Conservation (phyloP, 106 monocot species). For the Triglochin maritima region DNA sequence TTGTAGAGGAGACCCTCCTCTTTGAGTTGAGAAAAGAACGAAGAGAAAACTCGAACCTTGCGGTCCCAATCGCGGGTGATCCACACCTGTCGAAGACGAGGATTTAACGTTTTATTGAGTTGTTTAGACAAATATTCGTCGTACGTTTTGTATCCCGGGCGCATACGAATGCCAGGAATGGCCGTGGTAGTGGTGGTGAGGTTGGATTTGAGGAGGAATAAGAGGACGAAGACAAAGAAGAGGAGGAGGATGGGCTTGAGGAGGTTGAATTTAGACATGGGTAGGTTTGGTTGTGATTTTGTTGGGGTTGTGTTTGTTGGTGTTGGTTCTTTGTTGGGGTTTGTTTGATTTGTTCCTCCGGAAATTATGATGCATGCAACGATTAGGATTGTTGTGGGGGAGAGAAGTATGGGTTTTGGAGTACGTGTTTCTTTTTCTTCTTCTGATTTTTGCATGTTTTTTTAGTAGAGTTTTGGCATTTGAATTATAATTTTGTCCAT, state of each 20-base stretch:
- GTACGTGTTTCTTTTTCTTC: no score
- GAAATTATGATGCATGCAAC: no score
- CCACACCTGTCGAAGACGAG: constrained; percentile 70
- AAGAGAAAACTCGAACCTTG: constrained; percentile 66
- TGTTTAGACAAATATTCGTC: constrained; percentile 64
- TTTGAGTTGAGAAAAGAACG: constrained; percentile 44
- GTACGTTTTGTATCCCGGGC: constrained; percentile 49
- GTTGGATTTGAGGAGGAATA: not conserved
- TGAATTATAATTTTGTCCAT: no score
- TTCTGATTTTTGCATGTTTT: no score
- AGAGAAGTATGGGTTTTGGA: no score
- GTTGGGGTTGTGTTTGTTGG: no score
- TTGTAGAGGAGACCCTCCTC: constrained; percentile 42
- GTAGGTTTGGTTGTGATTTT: not conserved
- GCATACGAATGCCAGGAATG: constrained; percentile 35
- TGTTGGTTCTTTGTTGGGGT: no score
- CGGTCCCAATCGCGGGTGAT: constrained; percentile 88
- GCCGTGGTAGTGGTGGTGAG: not conserved
- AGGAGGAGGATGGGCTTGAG: constrained; percentile 12
- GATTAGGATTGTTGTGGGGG: no score
- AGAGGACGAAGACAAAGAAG: constrained; percentile 2
- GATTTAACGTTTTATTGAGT: constrained; percentile 85
- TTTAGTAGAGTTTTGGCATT: no score
- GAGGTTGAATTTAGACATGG: constrained; percentile 5
- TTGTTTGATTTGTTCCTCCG: no score